Conservation (phyloP, 2,329 filamentous ascomycete genomes). For the Epichloe typhina region DNA sequence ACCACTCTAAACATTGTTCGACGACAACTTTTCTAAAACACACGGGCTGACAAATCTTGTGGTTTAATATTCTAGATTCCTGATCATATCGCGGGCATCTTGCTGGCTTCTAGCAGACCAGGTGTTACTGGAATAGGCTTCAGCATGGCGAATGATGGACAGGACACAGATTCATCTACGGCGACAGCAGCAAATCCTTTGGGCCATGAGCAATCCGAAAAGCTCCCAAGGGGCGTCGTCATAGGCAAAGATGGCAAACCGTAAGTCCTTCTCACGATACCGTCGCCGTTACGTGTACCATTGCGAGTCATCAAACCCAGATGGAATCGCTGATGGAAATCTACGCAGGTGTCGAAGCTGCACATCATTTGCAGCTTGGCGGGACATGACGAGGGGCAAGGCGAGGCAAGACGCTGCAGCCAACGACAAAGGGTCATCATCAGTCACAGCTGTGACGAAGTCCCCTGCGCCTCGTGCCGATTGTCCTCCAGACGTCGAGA, state of each 20-base stretch:
- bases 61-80: not conserved
- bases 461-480: slow-evolving; percentile 37
- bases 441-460: slow-evolving; percentile 17
- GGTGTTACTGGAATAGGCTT: not conserved
- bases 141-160: slow-evolving; percentile 25
- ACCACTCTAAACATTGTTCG: too few relatives aligned
- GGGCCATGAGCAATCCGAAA: slow-evolving; percentile 29
- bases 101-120: not conserved
- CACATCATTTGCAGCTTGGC: slow-evolving; percentile 19
- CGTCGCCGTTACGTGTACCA: not conserved
- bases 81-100: not conserved
- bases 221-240: slow-evolving; percentile 57
- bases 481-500: slow-evolving; percentile 84
- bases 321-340: not conserved
- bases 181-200: slow-evolving; percentile 9
- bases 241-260: slow-evolving; percentile 74
- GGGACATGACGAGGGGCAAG: slow-evolving; percentile 16
- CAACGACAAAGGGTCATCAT: slow-evolving; percentile 10
- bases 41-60: not conserved
- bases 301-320: not conserved
- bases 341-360: slow-evolving; percentile 20
- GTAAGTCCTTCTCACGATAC: slow-evolving; percentile 35
- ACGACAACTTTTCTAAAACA: not conserved
- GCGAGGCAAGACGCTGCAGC: slow-evolving; percentile 7
- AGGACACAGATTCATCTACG: slow-evolving; percentile 15